These are phyloP conservation scores for Stylosanthes scabra DNA, from an alignment of 331 rosid species.

Conservation along the genomic window DNA sequence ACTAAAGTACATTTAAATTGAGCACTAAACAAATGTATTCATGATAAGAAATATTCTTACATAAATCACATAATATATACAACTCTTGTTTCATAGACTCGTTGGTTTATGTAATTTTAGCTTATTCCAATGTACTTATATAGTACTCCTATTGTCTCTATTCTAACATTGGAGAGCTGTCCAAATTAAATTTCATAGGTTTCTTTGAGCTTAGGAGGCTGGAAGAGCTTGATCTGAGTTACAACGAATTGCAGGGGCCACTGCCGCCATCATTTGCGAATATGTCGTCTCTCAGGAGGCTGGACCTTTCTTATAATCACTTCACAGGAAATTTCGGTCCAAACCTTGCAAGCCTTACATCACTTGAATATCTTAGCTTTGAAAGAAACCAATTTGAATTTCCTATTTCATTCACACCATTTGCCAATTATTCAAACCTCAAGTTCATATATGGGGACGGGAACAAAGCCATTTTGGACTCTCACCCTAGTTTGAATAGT, in stretches of 20 bases:
- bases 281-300: constrained; percentile 24
- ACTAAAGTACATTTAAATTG: too few species aligned
- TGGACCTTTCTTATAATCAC: background rate
- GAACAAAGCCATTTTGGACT: constrained; percentile 8
- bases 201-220: constrained; percentile 32
- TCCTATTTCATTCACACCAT: constrained; percentile 16
- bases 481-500: background rate
- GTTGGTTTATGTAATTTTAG: background rate
- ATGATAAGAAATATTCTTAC: too few species aligned
- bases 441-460: constrained; percentile 23
- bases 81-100: background rate
- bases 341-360: constrained; percentile 23
- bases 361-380: constrained; percentile 32
- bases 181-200: constrained; percentile 21
- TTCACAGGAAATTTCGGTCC: constrained; percentile 15
- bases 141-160: background rate
- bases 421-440: constrained; percentile 38
- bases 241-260: constrained; percentile 13
- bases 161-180: background rate
- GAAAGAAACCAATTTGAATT: constrained; percentile 19
- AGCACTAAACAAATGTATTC: too few species aligned
- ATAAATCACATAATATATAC: background rate
- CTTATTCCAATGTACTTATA: background rate
- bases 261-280: constrained; percentile 32
- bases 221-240: background rate